A percentile compares a stretch with the other conserved stretches of the same genome.
Conservation (phyloP, 106 monocot species). For the Cymbidium sinense region DNA sequence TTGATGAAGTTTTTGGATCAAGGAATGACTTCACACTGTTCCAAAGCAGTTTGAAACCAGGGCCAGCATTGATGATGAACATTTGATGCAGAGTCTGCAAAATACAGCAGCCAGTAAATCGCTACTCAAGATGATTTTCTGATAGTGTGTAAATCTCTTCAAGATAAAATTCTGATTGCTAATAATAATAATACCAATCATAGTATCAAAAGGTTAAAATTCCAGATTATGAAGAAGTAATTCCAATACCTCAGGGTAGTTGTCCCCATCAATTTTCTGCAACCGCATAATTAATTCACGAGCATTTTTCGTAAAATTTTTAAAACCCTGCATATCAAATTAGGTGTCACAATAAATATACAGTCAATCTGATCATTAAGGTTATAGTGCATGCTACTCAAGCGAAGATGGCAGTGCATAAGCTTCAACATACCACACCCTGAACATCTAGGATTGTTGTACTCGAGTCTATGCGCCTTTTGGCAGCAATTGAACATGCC, state of each 20-base stretch:
- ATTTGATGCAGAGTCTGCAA: slow-evolving; percentile 17
- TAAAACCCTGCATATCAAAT: slow-evolving; percentile 33
- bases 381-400: background rate
- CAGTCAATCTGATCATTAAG: background rate
- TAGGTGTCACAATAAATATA: background rate
- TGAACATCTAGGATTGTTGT: slow-evolving; percentile 87
- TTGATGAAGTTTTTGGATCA: slow-evolving; percentile 67
- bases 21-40: slow-evolving; percentile 64
- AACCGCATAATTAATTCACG: slow-evolving; percentile 44
- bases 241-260: slow-evolving; percentile 49
- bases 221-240: background rate
- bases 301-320: slow-evolving; percentile 57
- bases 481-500: slow-evolving; percentile 77
- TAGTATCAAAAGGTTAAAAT: background rate
- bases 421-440: slow-evolving; percentile 53
- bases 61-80: slow-evolving; percentile 74
- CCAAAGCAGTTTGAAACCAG: slow-evolving; percentile 68
- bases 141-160: background rate
- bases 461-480: slow-evolving; percentile 69
- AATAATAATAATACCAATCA: background rate
- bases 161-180: background rate
- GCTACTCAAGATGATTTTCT: background rate
- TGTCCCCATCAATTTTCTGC: slow-evolving; percentile 66
- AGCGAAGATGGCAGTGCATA: background rate
- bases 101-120: slow-evolving; percentile 4